A percentile compares a stretch with the other conserved stretches of the same genome.
phyloP scores from a whole-genome alignment of 495 filamentous ascomycete genomes.

The Durotheca rogersii region DNA sequence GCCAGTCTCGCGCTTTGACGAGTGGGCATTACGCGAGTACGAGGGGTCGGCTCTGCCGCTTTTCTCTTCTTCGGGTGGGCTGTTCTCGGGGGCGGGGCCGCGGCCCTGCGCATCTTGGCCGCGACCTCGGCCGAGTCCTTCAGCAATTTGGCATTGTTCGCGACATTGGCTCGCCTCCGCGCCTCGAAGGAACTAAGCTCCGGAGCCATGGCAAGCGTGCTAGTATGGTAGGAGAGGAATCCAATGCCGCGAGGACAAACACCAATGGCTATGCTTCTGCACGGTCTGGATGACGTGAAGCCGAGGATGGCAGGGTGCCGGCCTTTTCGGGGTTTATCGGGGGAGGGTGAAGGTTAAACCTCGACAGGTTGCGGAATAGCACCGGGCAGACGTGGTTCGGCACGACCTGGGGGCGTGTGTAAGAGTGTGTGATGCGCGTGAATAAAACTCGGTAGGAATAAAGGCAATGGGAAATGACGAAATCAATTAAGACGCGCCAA shows the following conservation, averaged over 20 bases:
- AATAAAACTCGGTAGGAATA: too few species aligned
- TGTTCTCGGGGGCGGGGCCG: slow-evolving; percentile 27
- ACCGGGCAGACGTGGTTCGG: not conserved
- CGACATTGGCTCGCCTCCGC: slow-evolving; percentile 49
- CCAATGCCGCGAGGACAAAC: too few species aligned
- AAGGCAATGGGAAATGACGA: not conserved
- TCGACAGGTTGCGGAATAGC: too few species aligned
- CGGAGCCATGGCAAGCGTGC: slow-evolving; percentile 26
- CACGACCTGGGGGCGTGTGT: not conserved
- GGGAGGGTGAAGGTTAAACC: too few species aligned
- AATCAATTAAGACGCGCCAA: not conserved
- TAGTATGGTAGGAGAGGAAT: not conserved
- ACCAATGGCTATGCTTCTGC: not conserved
- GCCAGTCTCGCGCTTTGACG: slow-evolving; percentile 55
- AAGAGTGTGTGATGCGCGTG: not conserved
- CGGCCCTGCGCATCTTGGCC: slow-evolving; percentile 40
- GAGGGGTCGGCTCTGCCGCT: slow-evolving; percentile 28
- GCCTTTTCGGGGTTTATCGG: too few species aligned
- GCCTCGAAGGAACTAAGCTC: slow-evolving; percentile 52
- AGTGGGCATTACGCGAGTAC: slow-evolving; percentile 42
- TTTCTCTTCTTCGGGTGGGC: slow-evolving; percentile 32
- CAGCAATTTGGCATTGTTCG: slow-evolving; percentile 48
- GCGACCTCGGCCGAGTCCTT: slow-evolving; percentile 43
- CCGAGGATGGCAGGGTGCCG: not conserved
- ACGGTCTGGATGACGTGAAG: not conserved